Conservation (phyloP, 345 rosid genomes). For the Salix udensis region DNA sequence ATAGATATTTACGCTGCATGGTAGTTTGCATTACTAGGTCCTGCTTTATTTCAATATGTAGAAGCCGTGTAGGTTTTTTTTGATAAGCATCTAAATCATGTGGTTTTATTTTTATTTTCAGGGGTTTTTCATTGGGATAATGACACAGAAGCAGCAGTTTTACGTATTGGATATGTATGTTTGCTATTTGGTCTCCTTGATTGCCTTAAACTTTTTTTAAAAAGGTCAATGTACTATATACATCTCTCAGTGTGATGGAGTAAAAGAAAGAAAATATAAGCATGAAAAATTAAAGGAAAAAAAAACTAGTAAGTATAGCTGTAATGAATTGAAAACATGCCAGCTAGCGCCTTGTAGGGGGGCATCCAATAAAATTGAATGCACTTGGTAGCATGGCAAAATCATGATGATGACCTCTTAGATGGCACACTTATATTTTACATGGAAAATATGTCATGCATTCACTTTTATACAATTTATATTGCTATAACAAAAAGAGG, state of each 20-base stretch:
- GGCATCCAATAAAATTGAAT: background rate
- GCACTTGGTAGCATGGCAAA: background rate
- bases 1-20: background rate
- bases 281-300: background rate
- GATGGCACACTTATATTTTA: background rate
- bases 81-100: background rate
- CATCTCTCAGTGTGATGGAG: background rate
- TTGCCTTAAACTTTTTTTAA: background rate
- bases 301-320: background rate
- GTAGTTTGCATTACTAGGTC: background rate
- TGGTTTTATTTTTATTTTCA: constrained; percentile 28
- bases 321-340: background rate
- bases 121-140: constrained; percentile 60
- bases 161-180: constrained; percentile 88
- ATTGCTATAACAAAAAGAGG: background rate
- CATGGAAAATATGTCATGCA: background rate
- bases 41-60: background rate
- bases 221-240: background rate
- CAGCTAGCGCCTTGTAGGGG: background rate
- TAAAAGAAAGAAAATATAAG: background rate
- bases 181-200: constrained; percentile 4
- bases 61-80: background rate
- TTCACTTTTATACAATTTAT: background rate
- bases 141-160: constrained; percentile 72
- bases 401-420: background rate